These are phyloP conservation scores for Jaapia argillacea DNA, from an alignment of 768 basidiomycete species.

Conservation along the genomic window DNA sequence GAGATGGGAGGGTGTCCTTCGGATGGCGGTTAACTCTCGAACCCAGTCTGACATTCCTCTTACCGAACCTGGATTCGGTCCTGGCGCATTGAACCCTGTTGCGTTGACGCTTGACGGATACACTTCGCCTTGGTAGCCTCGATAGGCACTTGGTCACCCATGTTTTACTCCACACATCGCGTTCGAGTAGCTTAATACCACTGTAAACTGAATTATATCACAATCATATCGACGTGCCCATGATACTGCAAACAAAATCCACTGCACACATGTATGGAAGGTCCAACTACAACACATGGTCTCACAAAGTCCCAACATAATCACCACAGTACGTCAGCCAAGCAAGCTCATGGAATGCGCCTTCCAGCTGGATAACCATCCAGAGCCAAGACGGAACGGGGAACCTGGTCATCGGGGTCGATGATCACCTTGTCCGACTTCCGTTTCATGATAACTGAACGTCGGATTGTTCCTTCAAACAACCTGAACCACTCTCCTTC, in stretches of 20 bases:
- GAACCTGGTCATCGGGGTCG: constrained; percentile 8
- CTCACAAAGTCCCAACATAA: too few relatives aligned
- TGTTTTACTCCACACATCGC: too few relatives aligned
- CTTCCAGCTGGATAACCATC: constrained; percentile 19
- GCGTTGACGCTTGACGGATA: not conserved
- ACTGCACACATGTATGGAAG: too few relatives aligned
- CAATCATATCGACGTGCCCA: too few relatives aligned
- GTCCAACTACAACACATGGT: too few relatives aligned
- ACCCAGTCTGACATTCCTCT: not conserved
- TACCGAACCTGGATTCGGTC: not conserved
- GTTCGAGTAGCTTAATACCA: too few relatives aligned
- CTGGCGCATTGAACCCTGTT: not conserved
- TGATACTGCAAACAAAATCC: too few relatives aligned
- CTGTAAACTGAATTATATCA: too few relatives aligned
- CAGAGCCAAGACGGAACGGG: constrained; percentile 12
- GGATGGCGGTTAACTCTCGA: constrained; percentile 10
- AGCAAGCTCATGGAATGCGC: not conserved
- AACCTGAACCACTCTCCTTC: constrained; percentile 75
- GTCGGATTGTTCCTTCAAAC: constrained; percentile 64
- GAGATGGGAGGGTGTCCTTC: constrained; percentile 23
- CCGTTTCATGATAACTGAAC: constrained; percentile 33
- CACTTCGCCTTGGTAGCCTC: too few relatives aligned
- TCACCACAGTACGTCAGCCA: too few relatives aligned
- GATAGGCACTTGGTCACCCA: too few relatives aligned
- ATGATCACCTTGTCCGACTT: constrained; percentile 8